phyloP scores from a whole-genome alignment of 805 yeast species.

The Ogataea haglerorum region DNA sequence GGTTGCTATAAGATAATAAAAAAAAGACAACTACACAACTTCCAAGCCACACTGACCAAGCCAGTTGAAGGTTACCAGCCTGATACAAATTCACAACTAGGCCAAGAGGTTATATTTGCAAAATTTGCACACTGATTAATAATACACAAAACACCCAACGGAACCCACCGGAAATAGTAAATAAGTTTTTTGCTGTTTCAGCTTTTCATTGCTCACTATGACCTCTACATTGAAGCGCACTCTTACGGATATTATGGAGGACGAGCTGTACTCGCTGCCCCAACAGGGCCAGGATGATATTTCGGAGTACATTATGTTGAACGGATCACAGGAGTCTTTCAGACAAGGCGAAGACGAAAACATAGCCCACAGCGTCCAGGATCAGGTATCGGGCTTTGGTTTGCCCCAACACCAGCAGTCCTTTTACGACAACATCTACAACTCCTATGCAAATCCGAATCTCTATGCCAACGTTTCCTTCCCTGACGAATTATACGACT shows the following conservation, averaged over 20 bases:
- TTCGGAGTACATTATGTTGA: constrained; percentile 23
- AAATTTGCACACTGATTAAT: neutral
- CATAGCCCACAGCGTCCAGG: constrained; percentile 7
- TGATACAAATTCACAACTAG: neutral
- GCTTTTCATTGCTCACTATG: constrained; percentile 20
- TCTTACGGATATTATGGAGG: constrained; percentile 33
- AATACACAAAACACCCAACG: constrained; percentile 8
- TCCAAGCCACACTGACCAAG: constrained; percentile 1
- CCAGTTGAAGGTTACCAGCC: neutral
- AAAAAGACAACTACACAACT: neutral
- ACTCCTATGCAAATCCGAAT: constrained; percentile 30
- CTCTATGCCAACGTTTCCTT: constrained; percentile 24
- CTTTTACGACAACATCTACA: constrained; percentile 22
- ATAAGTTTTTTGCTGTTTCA: constrained; percentile 6
- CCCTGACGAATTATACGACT: constrained; percentile 26
- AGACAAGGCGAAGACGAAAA: constrained; percentile 14
- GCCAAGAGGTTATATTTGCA: neutral
- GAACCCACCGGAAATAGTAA: constrained; percentile 5
- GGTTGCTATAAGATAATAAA: constrained; percentile 2
- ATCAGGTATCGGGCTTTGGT: constrained; percentile 2
- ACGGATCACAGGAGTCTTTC: constrained; percentile 28
- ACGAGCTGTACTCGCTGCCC: constrained; percentile 27
- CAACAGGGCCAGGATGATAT: constrained; percentile 23
- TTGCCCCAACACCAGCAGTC: constrained; percentile 6
- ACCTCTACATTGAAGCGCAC: constrained; percentile 31